Conservation (phyloP, 73 alveolate genomes). For the Stentor roeselii region DNA sequence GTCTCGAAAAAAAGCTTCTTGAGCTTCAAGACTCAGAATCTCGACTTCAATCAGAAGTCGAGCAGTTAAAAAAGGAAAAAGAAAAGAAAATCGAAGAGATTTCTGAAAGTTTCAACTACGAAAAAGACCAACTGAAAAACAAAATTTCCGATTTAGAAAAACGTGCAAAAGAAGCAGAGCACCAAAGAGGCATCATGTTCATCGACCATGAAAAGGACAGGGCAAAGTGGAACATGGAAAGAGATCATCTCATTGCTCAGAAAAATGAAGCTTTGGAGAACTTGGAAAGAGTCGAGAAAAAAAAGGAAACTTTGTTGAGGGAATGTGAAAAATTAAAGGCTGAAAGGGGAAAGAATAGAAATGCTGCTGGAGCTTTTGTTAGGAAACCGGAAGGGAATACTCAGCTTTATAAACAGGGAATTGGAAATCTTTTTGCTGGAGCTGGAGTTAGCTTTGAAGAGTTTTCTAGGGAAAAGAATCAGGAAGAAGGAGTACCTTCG, state of each 20-base stretch:
- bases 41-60: slow-evolving; percentile 72
- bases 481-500: neutral
- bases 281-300: slow-evolving; percentile 64
- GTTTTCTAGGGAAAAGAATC: slow-evolving; percentile 2
- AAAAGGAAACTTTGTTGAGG: slow-evolving; percentile 76
- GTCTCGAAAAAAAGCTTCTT: slow-evolving; percentile 77
- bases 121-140: slow-evolving; percentile 67
- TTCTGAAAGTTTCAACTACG: slow-evolving; percentile 69
- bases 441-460: slow-evolving; percentile 24
- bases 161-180: slow-evolving; percentile 74
- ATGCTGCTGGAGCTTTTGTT: slow-evolving; percentile 43
- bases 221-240: slow-evolving; percentile 92
- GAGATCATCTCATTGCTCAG: slow-evolving; percentile 65
- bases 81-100: slow-evolving; percentile 81
- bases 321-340: slow-evolving; percentile 88
- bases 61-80: slow-evolving; percentile 63
- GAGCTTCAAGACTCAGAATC: slow-evolving; percentile 72
- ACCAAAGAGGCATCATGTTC: slow-evolving; percentile 68
- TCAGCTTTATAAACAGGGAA: neutral
- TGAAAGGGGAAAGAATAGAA: slow-evolving; percentile 64
- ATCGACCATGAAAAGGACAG: slow-evolving; percentile 90
- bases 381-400: neutral
- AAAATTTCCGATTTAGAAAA: slow-evolving; percentile 80
- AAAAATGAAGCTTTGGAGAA: slow-evolving; percentile 79
- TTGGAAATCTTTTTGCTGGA: neutral